Conservation (phyloP, 345 rosid genomes). For the Ricinus communis region DNA sequence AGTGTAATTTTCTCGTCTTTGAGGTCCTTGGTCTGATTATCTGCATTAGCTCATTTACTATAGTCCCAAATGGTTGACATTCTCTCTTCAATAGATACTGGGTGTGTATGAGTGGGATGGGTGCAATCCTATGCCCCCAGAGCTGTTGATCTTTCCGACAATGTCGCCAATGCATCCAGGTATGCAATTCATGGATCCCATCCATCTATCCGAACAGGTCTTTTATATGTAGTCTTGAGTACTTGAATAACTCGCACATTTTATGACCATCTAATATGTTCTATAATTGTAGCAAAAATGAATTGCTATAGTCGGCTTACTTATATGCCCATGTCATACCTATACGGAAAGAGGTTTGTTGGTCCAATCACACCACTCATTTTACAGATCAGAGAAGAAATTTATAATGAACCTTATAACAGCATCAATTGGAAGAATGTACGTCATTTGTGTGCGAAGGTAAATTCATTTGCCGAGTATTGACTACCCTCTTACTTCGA, state of each 20-base stretch:
- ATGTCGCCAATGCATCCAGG: slow-evolving; percentile 21
- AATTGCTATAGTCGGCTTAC: slow-evolving; percentile 11
- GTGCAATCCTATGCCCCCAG: slow-evolving; percentile 28
- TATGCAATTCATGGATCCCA: neutral
- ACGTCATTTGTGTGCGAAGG: slow-evolving; percentile 24
- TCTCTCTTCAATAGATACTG: slow-evolving; percentile 12
- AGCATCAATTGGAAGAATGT: slow-evolving; percentile 19
- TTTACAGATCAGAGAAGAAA: slow-evolving; percentile 17
- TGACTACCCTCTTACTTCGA: too few relatives aligned
- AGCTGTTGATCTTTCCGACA: slow-evolving; percentile 22
- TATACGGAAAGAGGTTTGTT: slow-evolving; percentile 26
- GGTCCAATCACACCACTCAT: slow-evolving; percentile 28
- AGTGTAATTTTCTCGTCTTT: too few relatives aligned
- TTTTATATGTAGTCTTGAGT: neutral
- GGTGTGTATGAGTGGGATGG: slow-evolving; percentile 33
- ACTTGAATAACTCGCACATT: neutral
- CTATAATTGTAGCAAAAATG: slow-evolving; percentile 7
- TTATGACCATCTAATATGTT: neutral
- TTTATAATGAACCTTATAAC: slow-evolving; percentile 21
- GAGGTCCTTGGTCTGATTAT: too few relatives aligned
- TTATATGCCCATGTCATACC: slow-evolving; percentile 26
- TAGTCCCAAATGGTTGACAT: neutral
- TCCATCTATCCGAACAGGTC: neutral
- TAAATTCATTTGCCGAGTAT: neutral
- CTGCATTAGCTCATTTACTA: too few relatives aligned